Conservation (phyloP, 1,139 yeast genomes). For the Debaryomycetaceae sp. region DNA sequence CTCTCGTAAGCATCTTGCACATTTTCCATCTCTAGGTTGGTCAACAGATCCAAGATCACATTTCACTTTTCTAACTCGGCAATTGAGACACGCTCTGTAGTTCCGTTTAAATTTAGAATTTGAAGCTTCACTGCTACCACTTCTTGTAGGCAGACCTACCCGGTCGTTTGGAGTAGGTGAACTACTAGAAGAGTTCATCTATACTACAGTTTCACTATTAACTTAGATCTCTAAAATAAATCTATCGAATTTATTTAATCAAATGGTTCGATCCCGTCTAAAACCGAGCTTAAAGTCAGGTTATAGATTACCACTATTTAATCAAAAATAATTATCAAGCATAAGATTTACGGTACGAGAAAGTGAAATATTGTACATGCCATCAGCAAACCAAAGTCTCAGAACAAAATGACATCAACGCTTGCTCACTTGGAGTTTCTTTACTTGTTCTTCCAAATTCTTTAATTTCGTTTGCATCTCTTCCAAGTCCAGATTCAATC, state of each 20-base stretch:
- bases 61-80: slow-evolving; percentile 77
- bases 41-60: slow-evolving; percentile 81
- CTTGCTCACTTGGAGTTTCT: slow-evolving; percentile 56
- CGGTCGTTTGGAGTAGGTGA: neutral
- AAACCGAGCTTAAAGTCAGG: slow-evolving; percentile 1
- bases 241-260: neutral
- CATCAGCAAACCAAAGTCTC: neutral
- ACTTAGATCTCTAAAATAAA: neutral
- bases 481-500: slow-evolving; percentile 90
- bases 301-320: neutral
- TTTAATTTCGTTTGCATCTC: slow-evolving; percentile 76
- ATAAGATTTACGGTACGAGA: neutral
- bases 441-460: slow-evolving; percentile 69
- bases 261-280: slow-evolving; percentile 1
- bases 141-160: neutral
- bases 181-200: neutral
- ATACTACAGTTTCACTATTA: neutral
- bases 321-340: neutral
- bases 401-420: slow-evolving; percentile 16
- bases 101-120: slow-evolving; percentile 48
- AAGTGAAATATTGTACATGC: slow-evolving; percentile 1
- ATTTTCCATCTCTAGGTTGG: slow-evolving; percentile 75
- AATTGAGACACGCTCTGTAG: slow-evolving; percentile 80
- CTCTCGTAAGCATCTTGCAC: slow-evolving; percentile 81
- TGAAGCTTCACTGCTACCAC: neutral